phyloP scores from a whole-genome alignment of 495 filamentous ascomycete species.

The Polyplosphaeria fusca region DNA sequence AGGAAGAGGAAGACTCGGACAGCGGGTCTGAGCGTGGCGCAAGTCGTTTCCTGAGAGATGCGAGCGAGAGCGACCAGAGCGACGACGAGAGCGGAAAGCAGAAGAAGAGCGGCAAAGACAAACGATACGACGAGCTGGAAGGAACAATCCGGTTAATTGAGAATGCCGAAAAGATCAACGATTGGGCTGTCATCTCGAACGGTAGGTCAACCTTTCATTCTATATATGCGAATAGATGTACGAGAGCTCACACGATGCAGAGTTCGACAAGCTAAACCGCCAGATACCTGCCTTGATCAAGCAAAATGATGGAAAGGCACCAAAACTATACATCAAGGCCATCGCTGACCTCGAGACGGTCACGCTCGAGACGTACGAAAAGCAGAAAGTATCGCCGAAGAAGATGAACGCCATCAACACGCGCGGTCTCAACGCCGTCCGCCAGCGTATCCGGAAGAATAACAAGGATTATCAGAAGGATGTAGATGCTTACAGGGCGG shows the following conservation, averaged over 20 bases:
- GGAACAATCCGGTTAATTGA: constrained; percentile 83
- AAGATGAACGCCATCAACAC: constrained; percentile 98
- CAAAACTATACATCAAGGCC: constrained; percentile 87
- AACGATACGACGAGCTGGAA: constrained; percentile 90
- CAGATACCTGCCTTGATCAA: constrained; percentile 75
- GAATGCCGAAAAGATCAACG: constrained; percentile 94
- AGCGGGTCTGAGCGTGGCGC: constrained; percentile 65
- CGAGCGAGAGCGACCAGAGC: constrained; percentile 57
- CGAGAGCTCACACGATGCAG: constrained; percentile 45
- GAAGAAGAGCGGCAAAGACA: constrained; percentile 96
- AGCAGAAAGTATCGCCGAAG: constrained; percentile 93
- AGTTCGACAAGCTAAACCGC: constrained; percentile 97
- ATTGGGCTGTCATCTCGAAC: constrained; percentile 89
- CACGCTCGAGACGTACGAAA: constrained; percentile 87
- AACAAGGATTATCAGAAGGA: constrained; percentile 90
- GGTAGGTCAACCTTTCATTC: too few species aligned
- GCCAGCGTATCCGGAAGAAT: constrained; percentile 96
- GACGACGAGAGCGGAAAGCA: constrained; percentile 78
- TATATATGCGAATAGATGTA: too few species aligned
- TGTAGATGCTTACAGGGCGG: constrained; percentile 80
- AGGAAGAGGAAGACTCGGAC: constrained; percentile 45
- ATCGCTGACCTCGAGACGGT: constrained; percentile 93
- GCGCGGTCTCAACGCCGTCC: constrained; percentile 90
- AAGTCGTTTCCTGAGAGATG: constrained; percentile 75
- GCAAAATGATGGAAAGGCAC: constrained; percentile 62